Conservation (phyloP, 2,329 filamentous ascomycete species). For the Fusarium tjaetaba region DNA sequence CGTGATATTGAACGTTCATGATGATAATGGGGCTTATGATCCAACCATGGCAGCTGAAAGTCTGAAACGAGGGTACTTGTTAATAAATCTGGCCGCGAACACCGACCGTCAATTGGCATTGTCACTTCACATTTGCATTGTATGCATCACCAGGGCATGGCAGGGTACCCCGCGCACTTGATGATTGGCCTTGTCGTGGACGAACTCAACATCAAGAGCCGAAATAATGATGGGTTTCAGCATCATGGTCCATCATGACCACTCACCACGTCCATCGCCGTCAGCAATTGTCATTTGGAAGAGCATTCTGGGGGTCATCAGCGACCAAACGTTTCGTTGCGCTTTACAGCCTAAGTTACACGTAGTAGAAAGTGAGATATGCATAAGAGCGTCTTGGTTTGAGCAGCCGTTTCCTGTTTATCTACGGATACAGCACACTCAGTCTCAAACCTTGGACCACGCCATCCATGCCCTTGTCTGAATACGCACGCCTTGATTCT, state of each 20-base stretch:
- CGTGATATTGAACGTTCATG: neutral
- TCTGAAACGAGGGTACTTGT: slow-evolving; percentile 12
- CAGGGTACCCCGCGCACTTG: slow-evolving; percentile 20
- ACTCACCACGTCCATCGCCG: neutral
- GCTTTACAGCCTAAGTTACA: neutral
- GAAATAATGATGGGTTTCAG: slow-evolving; percentile 33
- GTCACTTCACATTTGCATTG: neutral
- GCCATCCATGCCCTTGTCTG: slow-evolving; percentile 8
- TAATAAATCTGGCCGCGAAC: neutral
- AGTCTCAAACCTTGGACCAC: slow-evolving; percentile 26
- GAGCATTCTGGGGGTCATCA: neutral
- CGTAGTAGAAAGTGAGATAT: slow-evolving; percentile 4
- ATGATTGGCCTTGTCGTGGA: slow-evolving; percentile 17
- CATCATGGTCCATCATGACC: slow-evolving; percentile 34
- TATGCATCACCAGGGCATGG: neutral
- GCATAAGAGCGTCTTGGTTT: slow-evolving; percentile 10
- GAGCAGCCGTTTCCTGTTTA: slow-evolving; percentile 1
- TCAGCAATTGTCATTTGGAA: neutral
- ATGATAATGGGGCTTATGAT: neutral
- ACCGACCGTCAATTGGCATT: neutral
- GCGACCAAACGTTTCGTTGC: neutral
- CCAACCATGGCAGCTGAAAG: slow-evolving; percentile 17
- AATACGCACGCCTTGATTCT: slow-evolving; percentile 11
- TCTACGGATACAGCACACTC: neutral
- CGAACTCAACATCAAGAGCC: neutral